Base-by-base conservation (phyloP, 2,329 filamentous ascomycete species). In the Hyphodiscus sp. region DNA sequence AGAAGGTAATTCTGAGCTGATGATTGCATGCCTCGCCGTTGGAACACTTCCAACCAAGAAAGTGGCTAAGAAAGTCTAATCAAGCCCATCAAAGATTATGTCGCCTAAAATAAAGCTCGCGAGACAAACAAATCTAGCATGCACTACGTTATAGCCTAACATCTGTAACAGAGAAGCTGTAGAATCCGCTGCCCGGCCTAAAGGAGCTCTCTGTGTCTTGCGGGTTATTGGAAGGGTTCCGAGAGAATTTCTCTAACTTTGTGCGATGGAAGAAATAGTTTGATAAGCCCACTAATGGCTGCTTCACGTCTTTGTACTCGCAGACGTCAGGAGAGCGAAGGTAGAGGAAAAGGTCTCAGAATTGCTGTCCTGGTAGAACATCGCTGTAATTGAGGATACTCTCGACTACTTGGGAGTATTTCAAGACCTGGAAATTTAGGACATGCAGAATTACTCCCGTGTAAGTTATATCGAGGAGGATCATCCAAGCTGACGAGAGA, bases 261-360 rank as follows among this genome's bases (percentile, higher is more conserved):
- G 69, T 73, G 11, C 67, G 72, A 47, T 73, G 70, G 70, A 73
- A 73, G 60, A 67, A 70, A 51, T 73, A 70, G 71, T 73, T 73
- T 49, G 70, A 73, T 52, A 66, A 72, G 57, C 66, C 73, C 53
- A 61, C 63, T 1, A 69, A 72, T 55, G 59, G 18, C 71, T 73
- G 33, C 65, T 70, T 9, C 70, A 73, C 52, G 71, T 70, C 2
- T 67, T 71, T 19, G 67, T 52, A 0, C 69, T 68, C 7, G 64
- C 62, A 10, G 70, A 73, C 58, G 67, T 73, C 26, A 67, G 71
- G 10, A 55, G 64, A 15, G 70, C 69, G 3, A 72, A 73, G 53
- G 55, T 60, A 41, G 57, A 65, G 16, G 69, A 70, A 29, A 68
- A 67, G 48, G 72, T 70, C 0, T 70, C 70, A 0, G 70, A 73